These are phyloP conservation scores for Coemansia sp. DNA, from an alignment of 192 early-diverging fungal species.

Conservation along the genomic window DNA sequence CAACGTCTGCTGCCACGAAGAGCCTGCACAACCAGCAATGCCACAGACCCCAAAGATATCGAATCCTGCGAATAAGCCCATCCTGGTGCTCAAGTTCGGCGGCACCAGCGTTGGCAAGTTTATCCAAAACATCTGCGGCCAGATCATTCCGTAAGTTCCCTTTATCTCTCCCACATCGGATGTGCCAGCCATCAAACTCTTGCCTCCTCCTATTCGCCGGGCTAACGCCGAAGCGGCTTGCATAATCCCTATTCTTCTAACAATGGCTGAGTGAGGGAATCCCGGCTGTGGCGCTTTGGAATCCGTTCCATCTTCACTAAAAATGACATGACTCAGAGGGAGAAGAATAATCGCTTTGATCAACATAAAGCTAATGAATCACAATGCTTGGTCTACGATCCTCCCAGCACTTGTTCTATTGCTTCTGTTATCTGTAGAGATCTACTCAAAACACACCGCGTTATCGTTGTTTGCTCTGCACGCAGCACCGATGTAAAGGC, in stretches of 20 bases:
- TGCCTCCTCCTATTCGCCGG: slow-evolving; percentile 6
- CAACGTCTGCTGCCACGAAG: not conserved
- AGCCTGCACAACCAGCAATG: not conserved
- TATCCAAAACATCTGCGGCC: slow-evolving; percentile 65
- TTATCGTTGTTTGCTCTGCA: slow-evolving; percentile 94
- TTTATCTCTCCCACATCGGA: not conserved
- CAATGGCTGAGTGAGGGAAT: not conserved
- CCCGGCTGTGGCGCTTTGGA: not conserved
- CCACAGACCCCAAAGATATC: slow-evolving; percentile 10
- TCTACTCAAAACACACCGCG: slow-evolving; percentile 70
- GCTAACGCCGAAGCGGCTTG: not conserved
- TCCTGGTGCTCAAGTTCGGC: slow-evolving; percentile 91
- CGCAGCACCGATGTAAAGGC: slow-evolving; percentile 85
- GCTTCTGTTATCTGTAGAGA: slow-evolving; percentile 43
- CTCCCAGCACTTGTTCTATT: not conserved
- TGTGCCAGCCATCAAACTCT: not conserved
- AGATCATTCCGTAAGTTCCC: slow-evolving; percentile 79
- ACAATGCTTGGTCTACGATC: not conserved
- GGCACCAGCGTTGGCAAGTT: slow-evolving; percentile 94
- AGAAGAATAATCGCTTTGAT: not conserved
- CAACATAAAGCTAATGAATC: slow-evolving; percentile 3
- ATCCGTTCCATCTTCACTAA: not conserved
- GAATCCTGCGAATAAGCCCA: slow-evolving; percentile 54
- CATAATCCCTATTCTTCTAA: not conserved
- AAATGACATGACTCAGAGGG: not conserved